Evolutionary conservation across 2,329 filamentous ascomycete species (phyloP), one percentile per base, ranked within the genome.

Genomic region (Orbilia quercus): DNA sequence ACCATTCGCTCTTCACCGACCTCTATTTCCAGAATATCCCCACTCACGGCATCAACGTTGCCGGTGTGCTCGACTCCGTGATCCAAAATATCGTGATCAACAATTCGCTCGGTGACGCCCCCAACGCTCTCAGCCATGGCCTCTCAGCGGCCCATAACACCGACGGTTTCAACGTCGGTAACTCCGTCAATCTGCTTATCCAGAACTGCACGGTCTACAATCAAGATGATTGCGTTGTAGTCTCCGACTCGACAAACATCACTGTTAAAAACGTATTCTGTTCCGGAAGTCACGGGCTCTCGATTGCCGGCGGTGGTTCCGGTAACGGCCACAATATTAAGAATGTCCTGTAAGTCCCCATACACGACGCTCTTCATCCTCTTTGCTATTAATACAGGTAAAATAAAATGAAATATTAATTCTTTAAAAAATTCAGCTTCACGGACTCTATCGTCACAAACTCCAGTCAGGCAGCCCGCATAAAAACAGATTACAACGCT

Each of bases 1-100:
- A 81, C 72, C 81, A 80, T 57, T 82, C 81, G 20, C 78, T 79
- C 1, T 79, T 82, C 71, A 74, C 77, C 16, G 78, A 80, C 58
- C 77, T 82, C 11, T 79, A 81, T 76, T 82, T 82, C 71, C 76
- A 80, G 67, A 82, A 82, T 75, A 81, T 79, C 70, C 81, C 81
- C 0, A 79, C 80, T 2, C 81, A 82, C 66, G 80, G 79, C 72
- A 82, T 82, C 75, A 77, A 79, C 23, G 78, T 82, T 48, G 79
- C 78, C 23, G 77, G 77, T 18, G 77, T 77, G n/a, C 65, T 78
- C 34, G 77, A 80, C 28, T 76, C 75, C 9, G 76, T 78, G 4
- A 77, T 83, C 45, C 78, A 80, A 53, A 79, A 80, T 25, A 76
- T 83, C n/a, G 77, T 78, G 7, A 74, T 82, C 23, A 79, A 82